These are phyloP conservation scores for Rubia yunnanensis DNA, from an alignment of 257 asterid genomes.

Conservation along the genomic window DNA sequence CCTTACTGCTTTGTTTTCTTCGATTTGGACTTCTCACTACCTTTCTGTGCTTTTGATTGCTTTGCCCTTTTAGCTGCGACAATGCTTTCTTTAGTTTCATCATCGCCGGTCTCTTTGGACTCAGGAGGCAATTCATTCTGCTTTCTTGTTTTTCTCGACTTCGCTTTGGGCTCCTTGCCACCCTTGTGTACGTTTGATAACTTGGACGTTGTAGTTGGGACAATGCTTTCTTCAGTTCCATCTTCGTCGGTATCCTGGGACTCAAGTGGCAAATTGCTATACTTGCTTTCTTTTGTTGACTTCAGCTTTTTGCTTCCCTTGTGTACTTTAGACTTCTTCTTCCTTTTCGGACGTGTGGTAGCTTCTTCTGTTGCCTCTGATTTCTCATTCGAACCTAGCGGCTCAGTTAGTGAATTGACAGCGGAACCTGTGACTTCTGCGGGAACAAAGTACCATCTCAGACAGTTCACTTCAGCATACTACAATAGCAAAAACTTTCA, in stretches of 20 bases:
- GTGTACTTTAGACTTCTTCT: background rate
- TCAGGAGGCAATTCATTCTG: conserved; percentile 13
- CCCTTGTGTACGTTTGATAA: conserved; percentile 20
- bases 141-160: conserved; percentile 34
- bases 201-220: conserved; percentile 33
- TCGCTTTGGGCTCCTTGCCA: conserved; percentile 37
- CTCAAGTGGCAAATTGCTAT: conserved; percentile 11
- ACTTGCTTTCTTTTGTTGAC: background rate
- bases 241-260: conserved; percentile 20
- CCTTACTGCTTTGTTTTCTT: conserved; percentile 33
- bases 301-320: background rate
- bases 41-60: conserved; percentile 21
- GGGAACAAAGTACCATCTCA: conserved; percentile 9
- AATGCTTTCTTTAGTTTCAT: conserved; percentile 19
- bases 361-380: conserved; percentile 16
- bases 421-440: conserved; percentile 19
- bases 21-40: conserved; percentile 31
- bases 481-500: conserved; percentile 1
- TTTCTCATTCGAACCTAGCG: conserved; percentile 14
- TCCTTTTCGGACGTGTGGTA: background rate
- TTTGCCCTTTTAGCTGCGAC: conserved; percentile 29
- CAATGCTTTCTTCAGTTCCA: conserved; percentile 20
- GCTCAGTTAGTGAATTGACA: conserved; percentile 15
- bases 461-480: conserved; percentile 3
- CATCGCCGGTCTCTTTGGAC: conserved; percentile 20